Evolutionary conservation across 2,329 filamentous ascomycete genomes (phyloP).

Genomic region (Hypoxylon sp.): DNA sequence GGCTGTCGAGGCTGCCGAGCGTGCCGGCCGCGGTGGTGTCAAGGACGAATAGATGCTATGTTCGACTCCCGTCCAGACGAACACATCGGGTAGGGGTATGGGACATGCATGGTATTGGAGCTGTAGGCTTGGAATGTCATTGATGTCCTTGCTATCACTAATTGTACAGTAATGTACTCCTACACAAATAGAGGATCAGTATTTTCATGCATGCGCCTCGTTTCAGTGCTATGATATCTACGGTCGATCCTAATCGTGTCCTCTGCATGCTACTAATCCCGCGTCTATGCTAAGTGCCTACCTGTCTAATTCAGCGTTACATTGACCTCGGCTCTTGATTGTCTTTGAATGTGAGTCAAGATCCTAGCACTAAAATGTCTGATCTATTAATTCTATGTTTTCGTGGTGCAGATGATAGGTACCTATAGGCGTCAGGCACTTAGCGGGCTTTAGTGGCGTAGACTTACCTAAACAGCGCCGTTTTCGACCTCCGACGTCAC

Average conservation of each 20-base stretch:
- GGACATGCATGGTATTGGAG: conserved; percentile 14
- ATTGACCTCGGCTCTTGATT: background rate
- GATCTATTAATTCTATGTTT: background rate
- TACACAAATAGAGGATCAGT: conserved; percentile 26
- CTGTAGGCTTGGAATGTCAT: conserved; percentile 13
- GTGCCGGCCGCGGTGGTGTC: conserved; percentile 77
- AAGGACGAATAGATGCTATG: conserved; percentile 75
- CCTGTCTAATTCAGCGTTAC: no score
- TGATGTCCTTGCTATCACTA: conserved; percentile 1
- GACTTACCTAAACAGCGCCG: conserved; percentile 2
- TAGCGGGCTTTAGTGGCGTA: conserved; percentile 3
- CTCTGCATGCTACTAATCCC: background rate
- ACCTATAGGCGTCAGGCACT: no score
- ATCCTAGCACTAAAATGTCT: background rate
- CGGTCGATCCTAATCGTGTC: background rate
- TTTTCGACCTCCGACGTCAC: conserved; percentile 51
- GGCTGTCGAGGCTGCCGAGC: conserved; percentile 84
- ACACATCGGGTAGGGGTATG: background rate
- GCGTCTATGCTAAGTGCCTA: background rate
- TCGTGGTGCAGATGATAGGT: no score
- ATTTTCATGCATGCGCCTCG: conserved; percentile 19
- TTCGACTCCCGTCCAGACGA: conserved; percentile 10
- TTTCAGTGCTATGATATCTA: background rate
- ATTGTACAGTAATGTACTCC: conserved; percentile 12
- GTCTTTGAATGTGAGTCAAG: background rate